Base-by-base conservation (phyloP, 805 yeast genomes). In the Candida berthetii region DNA sequence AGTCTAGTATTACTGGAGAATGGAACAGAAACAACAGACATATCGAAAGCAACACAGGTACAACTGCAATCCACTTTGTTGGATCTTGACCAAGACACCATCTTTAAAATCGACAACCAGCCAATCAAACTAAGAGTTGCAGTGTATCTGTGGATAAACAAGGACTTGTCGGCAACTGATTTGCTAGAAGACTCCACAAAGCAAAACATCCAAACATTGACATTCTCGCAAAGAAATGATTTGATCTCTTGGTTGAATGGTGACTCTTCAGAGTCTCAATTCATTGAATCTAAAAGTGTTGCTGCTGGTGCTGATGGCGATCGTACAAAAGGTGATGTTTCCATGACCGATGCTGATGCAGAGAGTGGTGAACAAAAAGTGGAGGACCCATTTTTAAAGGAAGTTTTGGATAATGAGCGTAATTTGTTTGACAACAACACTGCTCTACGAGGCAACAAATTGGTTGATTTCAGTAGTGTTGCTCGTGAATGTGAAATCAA, bases 161-260 rank as follows among this genome's bases (percentile, higher is more conserved):
- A 75, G 44, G 86, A 85, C 41, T 71, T 85, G 22, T 74, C 82
- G 32, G 82, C 89, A 36, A 82, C 96, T 11, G 95, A 87, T 41
- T 90, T 91, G 58, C 74, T 88, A 45, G 73, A 80, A 10, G 80
- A 76, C 31, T 86, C 96, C 48, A 82, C 78, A 52, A 73, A 71
- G 38, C 65, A 73, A 32, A 72, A 76, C 3, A 71, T 91, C 28
- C 70, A 78, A 3, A 86, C 86, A 47, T 75, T 91, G 57, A 80
- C 86, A 43, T 90, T 91, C 56, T 63, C 86, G 57, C 95, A 88
- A 53, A 80, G 95, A 62, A 81, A 88, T 8, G 96, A 91, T 57
- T 71, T 91, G 46, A 71, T 83, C 41, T 75, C 86, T 25, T 90
- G 93, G 89, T 71, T 91, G 39, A 74, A 73, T 45, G 96, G 96